Percentiles rank a stretch among this genome's conserved stretches.
Conservation (phyloP, 148 eudicot genomes). For the Amaranthus cruentus region DNA sequence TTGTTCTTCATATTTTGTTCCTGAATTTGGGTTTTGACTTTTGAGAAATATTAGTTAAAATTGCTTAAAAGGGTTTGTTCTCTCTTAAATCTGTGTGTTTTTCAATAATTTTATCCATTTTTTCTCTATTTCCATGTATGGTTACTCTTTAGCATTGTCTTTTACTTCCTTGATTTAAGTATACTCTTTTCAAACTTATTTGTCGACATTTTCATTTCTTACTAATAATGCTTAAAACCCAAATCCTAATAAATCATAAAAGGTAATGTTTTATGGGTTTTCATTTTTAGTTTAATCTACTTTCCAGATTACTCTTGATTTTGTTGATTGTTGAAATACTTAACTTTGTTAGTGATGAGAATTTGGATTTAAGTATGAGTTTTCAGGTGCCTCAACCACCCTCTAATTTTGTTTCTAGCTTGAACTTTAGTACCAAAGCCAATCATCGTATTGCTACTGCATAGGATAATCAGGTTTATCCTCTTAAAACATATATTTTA, state of each 20-base stretch:
- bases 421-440: constrained; percentile 83
- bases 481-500: not conserved
- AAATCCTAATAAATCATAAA: constrained; percentile 29
- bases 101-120: not conserved
- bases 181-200: no score
- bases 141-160: no score
- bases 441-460: constrained; percentile 72
- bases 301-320: not conserved
- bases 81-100: not conserved
- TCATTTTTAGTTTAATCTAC: no score
- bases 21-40: no score
- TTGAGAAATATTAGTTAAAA: no score
- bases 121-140: no score
- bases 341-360: not conserved
- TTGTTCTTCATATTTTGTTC: no score
- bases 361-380: not conserved
- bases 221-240: constrained; percentile 9
- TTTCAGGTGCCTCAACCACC: constrained; percentile 63
- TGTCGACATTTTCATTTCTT: constrained; percentile 22
- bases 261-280: constrained; percentile 6
- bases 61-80: not conserved
- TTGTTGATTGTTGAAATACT: not conserved
- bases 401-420: constrained; percentile 66
- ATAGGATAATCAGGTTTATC: constrained; percentile 87
- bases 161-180: no score